Evolutionary conservation across 177 flowering plant species (phyloP).

Genomic region (Tripterygium wilfordii): DNA sequence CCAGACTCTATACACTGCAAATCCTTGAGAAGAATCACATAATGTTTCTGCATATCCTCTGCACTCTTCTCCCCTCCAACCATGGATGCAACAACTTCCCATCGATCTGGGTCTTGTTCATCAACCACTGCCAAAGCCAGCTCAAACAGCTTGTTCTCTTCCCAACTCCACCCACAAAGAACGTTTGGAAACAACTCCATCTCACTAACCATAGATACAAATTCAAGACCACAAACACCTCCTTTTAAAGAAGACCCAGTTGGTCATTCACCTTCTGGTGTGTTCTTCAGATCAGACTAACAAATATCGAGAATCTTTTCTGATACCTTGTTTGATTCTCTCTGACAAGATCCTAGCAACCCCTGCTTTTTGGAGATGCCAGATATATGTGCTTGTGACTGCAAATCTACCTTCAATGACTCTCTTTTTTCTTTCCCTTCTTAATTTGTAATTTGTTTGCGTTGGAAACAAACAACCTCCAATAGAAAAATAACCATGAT

Average conservation of each 20-base stretch:
- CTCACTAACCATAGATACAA: not conserved
- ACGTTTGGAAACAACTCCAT: slow-evolving; percentile 31
- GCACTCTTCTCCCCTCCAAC: slow-evolving; percentile 58
- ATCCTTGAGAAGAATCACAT: slow-evolving; percentile 50
- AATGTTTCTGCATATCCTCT: slow-evolving; percentile 59
- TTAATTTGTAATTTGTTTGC: not conserved
- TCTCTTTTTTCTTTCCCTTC: not conserved
- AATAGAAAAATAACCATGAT: not conserved
- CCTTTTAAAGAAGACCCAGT: slow-evolving; percentile 11
- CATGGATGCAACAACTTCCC: slow-evolving; percentile 61
- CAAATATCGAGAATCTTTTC: slow-evolving; percentile 6
- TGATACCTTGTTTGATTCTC: slow-evolving; percentile 15
- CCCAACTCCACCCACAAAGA: slow-evolving; percentile 61
- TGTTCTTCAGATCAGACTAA: slow-evolving; percentile 9
- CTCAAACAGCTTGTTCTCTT: slow-evolving; percentile 76
- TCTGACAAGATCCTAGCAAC: slow-evolving; percentile 16
- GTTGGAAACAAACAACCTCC: not conserved
- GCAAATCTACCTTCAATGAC: too few relatives aligned
- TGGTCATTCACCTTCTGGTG: slow-evolving; percentile 27
- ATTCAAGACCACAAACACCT: not conserved
- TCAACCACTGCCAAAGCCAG: slow-evolving; percentile 59
- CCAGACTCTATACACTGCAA: slow-evolving; percentile 57
- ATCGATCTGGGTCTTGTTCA: slow-evolving; percentile 48
- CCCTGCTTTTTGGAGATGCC: slow-evolving; percentile 4
- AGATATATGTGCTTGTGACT: slow-evolving; percentile 8